These are phyloP conservation scores for Lactarius psammicola DNA, from an alignment of 768 basidiomycete genomes.

Conservation along the genomic window DNA sequence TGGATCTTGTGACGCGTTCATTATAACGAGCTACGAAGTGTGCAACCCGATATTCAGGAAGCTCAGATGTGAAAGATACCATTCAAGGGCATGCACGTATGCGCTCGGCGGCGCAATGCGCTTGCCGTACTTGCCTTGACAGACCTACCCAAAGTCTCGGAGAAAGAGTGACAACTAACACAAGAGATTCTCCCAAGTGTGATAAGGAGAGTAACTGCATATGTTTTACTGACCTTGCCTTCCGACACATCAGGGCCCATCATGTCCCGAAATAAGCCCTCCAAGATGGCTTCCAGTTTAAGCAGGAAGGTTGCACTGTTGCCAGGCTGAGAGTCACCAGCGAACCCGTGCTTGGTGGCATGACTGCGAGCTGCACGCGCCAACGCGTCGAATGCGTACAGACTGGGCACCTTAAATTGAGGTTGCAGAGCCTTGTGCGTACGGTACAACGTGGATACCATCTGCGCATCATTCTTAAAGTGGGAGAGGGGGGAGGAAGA, in stretches of 20 bases:
- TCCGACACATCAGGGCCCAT: slow-evolving; percentile 60
- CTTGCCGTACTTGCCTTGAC: slow-evolving; percentile 16
- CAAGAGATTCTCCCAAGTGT: slow-evolving; percentile 18
- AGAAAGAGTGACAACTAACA: slow-evolving; percentile 20
- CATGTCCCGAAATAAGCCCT: slow-evolving; percentile 88
- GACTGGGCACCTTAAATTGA: slow-evolving; percentile 73
- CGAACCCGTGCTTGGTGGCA: slow-evolving; percentile 60
- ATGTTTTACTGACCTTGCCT: slow-evolving; percentile 73
- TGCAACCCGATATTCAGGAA: slow-evolving; percentile 21
- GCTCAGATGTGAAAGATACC: slow-evolving; percentile 21
- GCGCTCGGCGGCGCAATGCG: slow-evolving; percentile 20
- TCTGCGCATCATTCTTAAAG: slow-evolving; percentile 73
- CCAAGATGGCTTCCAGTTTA: slow-evolving; percentile 88
- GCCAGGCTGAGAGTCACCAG: slow-evolving; percentile 58
- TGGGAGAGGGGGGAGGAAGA: neutral
- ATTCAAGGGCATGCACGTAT: slow-evolving; percentile 7
- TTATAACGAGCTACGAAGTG: slow-evolving; percentile 27
- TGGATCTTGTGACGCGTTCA: slow-evolving; percentile 26
- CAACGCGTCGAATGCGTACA: slow-evolving; percentile 94
- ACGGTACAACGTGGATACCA: slow-evolving; percentile 86
- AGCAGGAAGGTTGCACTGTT: slow-evolving; percentile 81
- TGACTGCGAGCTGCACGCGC: slow-evolving; percentile 75
- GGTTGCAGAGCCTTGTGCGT: slow-evolving; percentile 77
- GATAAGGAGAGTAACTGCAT: slow-evolving; percentile 22
- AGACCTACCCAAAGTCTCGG: slow-evolving; percentile 22